These are phyloP conservation scores for Salix koriyanagi DNA, from an alignment of 345 rosid genomes.

Conservation along the genomic window DNA sequence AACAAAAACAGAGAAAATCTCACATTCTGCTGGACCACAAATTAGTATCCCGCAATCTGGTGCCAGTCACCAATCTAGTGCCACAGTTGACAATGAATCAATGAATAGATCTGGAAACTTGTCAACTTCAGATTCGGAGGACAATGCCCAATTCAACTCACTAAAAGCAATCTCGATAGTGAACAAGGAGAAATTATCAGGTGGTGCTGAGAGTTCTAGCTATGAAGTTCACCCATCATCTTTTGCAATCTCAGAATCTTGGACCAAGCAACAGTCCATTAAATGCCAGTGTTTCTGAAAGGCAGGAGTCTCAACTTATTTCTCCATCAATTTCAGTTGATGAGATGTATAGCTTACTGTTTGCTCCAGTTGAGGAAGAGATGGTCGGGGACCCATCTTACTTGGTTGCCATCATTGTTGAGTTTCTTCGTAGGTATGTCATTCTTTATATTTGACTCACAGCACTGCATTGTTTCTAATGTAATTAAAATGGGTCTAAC, in stretches of 20 bases:
- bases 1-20: slow-evolving; percentile 45
- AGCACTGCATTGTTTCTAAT: neutral
- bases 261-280: slow-evolving; percentile 39
- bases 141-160: slow-evolving; percentile 29
- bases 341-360: slow-evolving; percentile 82
- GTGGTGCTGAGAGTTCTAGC: slow-evolving; percentile 36
- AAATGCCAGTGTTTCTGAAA: slow-evolving; percentile 47
- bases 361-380: slow-evolving; percentile 82
- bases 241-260: slow-evolving; percentile 32
- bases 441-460: slow-evolving; percentile 6
- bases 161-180: slow-evolving; percentile 40
- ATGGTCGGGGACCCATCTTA: slow-evolving; percentile 84
- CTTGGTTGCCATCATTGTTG: slow-evolving; percentile 71
- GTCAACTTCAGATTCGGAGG: slow-evolving; percentile 55
- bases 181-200: slow-evolving; percentile 26
- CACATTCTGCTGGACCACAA: slow-evolving; percentile 34
- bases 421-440: slow-evolving; percentile 80
- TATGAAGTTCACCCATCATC: slow-evolving; percentile 32
- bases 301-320: slow-evolving; percentile 62
- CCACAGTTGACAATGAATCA: slow-evolving; percentile 31
- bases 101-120: slow-evolving; percentile 31
- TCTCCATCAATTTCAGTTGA: slow-evolving; percentile 89
- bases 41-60: slow-evolving; percentile 23
- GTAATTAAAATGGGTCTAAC: neutral
- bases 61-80: slow-evolving; percentile 27